These are phyloP conservation scores for Stenocarpella maydis DNA, from an alignment of 2,329 filamentous ascomycete genomes.

Conservation along the genomic window DNA sequence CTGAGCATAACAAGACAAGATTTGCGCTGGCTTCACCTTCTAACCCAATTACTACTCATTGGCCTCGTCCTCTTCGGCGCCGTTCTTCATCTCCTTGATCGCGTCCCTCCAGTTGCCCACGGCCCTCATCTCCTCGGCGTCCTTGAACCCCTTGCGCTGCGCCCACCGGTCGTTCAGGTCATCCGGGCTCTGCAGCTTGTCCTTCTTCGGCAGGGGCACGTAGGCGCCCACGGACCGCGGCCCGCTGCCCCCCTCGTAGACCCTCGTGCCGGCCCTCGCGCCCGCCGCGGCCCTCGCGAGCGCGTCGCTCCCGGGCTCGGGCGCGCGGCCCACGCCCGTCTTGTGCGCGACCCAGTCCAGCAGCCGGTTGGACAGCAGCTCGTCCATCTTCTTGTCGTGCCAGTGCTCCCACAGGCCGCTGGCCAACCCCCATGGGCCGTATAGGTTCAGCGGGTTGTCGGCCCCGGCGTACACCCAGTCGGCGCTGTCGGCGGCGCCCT, in stretches of 20 bases:
- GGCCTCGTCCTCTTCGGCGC: neutral
- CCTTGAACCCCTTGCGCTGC: conserved; percentile 65
- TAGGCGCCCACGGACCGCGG: conserved; percentile 62
- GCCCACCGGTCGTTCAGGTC: conserved; percentile 70
- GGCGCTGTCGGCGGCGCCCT: conserved; percentile 62
- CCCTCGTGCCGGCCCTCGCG: conserved; percentile 41
- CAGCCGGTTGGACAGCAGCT: conserved; percentile 79
- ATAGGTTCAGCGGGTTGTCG: conserved; percentile 64
- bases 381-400: conserved; percentile 88
- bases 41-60: neutral
- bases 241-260: conserved; percentile 65
- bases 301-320: conserved; percentile 53
- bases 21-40: neutral
- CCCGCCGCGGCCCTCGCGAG: conserved; percentile 37
- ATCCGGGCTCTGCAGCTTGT: conserved; percentile 56
- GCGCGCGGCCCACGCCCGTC: conserved; percentile 36
- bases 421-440: conserved; percentile 71
- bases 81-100: conserved; percentile 40
- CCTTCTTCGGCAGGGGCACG: conserved; percentile 61
- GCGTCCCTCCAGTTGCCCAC: conserved; percentile 47
- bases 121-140: conserved; percentile 57
- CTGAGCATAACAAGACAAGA: neutral
- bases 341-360: conserved; percentile 67
- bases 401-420: conserved; percentile 84
- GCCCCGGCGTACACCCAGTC: conserved; percentile 79